phyloP scores from a whole-genome alignment of 768 basidiomycete genomes.

The Serendipita sp. region DNA sequence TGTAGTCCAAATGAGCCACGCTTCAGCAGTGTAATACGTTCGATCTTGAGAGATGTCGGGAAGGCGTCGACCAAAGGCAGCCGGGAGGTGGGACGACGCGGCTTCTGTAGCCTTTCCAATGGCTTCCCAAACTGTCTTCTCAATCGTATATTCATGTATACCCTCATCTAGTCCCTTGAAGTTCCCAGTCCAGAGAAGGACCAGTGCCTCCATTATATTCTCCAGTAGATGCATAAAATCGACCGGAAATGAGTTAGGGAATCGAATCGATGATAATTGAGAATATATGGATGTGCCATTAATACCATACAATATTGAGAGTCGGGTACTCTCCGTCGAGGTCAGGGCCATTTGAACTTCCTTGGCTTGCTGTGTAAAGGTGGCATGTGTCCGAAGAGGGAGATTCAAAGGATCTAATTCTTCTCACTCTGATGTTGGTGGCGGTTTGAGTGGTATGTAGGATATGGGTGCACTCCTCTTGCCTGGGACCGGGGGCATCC shows the following conservation, averaged over 20 bases:
- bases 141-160: slow-evolving; percentile 18
- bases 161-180: slow-evolving; percentile 25
- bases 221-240: slow-evolving; percentile 20
- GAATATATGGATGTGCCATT: slow-evolving; percentile 6
- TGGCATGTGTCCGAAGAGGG: slow-evolving; percentile 21
- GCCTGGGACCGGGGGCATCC: background rate
- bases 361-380: slow-evolving; percentile 16
- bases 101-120: slow-evolving; percentile 22
- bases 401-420: slow-evolving; percentile 18
- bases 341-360: slow-evolving; percentile 17
- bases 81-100: slow-evolving; percentile 24
- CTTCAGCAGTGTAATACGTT: slow-evolving; percentile 22
- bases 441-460: background rate
- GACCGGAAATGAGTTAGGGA: slow-evolving; percentile 8
- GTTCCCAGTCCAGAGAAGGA: slow-evolving; percentile 25
- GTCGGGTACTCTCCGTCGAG: slow-evolving; percentile 11
- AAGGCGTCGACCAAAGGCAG: slow-evolving; percentile 19
- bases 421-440: background rate
- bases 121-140: slow-evolving; percentile 23
- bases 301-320: slow-evolving; percentile 4
- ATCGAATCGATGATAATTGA: background rate
- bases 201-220: slow-evolving; percentile 27
- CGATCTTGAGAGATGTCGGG: slow-evolving; percentile 21
- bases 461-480: background rate
- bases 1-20: slow-evolving; percentile 25